Percentiles rank a stretch among this genome's conserved stretches.
Conservation (phyloP, 192 early-diverging fungal genomes). For the Mortierella hygrophila region DNA sequence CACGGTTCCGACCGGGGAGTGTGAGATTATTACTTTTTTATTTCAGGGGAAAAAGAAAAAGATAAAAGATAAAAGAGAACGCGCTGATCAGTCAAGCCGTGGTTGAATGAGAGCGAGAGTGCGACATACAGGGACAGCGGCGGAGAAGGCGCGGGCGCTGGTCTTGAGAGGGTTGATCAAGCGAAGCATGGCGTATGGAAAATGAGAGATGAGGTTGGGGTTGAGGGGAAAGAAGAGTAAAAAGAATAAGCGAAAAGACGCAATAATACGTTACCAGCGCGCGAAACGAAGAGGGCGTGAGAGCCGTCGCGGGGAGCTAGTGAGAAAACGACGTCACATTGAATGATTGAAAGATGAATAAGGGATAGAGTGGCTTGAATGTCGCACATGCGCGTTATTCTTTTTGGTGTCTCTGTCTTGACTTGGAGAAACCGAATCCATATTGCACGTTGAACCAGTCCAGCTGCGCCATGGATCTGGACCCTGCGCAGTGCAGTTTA, state of each 20-base stretch:
- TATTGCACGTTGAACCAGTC: not conserved
- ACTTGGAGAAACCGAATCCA: not conserved
- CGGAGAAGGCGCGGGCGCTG: conserved; percentile 10
- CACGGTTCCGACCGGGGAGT: too few relatives aligned
- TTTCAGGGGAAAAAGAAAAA: not conserved
- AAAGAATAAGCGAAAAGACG: conserved; percentile 12
- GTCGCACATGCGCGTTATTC: not conserved
- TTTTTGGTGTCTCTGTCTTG: not conserved
- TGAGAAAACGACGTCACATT: not conserved
- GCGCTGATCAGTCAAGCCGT: not conserved
- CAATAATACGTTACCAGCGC: not conserved
- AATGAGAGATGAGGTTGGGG: not conserved
- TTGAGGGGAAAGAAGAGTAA: not conserved
- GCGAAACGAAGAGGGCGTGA: not conserved
- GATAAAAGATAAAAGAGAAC: not conserved
- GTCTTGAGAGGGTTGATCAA: conserved; percentile 51
- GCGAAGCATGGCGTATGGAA: conserved; percentile 28
- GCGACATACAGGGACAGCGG: conserved; percentile 33
- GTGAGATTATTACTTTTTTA: not conserved
- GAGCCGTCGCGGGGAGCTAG: not conserved
- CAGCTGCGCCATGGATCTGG: not conserved
- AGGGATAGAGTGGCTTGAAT: not conserved
- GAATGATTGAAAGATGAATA: not conserved
- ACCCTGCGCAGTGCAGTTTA: not conserved
- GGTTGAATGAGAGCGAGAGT: not conserved